These are phyloP conservation scores for Yamadazyma takamatsuzukensis DNA, from an alignment of 805 yeast species.

Conservation along the genomic window DNA sequence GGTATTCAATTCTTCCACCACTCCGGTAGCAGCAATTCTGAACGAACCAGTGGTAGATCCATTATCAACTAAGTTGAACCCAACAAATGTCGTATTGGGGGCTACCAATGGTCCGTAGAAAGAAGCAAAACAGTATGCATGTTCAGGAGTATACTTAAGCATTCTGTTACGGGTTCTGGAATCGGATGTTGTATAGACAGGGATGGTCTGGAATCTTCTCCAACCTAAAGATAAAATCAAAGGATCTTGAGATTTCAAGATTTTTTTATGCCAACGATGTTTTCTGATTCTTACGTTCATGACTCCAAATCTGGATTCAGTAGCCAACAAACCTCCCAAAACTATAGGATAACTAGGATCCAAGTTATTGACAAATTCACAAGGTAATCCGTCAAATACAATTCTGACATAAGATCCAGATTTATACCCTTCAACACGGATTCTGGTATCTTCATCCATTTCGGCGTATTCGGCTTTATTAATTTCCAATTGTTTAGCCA, in stretches of 20 bases:
- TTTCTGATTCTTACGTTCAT: slow-evolving; percentile 92
- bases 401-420: slow-evolving; percentile 94
- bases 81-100: slow-evolving; percentile 97
- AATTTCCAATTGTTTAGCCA: slow-evolving; percentile 93
- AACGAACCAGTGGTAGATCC: slow-evolving; percentile 84
- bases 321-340: slow-evolving; percentile 85
- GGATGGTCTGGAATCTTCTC: slow-evolving; percentile 97
- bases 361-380: slow-evolving; percentile 84
- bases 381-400: slow-evolving; percentile 79
- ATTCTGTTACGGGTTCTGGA: slow-evolving; percentile 96
- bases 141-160: slow-evolving; percentile 98
- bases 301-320: slow-evolving; percentile 91
- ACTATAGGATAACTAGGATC: slow-evolving; percentile 83
- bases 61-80: slow-evolving; percentile 83
- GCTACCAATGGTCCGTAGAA: slow-evolving; percentile 97
- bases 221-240: slow-evolving; percentile 91
- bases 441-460: slow-evolving; percentile 73
- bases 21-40: slow-evolving; percentile 95
- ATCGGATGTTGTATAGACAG: slow-evolving; percentile 93
- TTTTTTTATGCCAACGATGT: slow-evolving; percentile 98
- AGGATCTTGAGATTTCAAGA: slow-evolving; percentile 93
- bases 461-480: slow-evolving; percentile 74
- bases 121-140: slow-evolving; percentile 91
- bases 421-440: slow-evolving; percentile 82
- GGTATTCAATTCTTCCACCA: slow-evolving; percentile 89